Evolutionary conservation across 345 rosid genomes (phyloP), one percentile per base, ranked within the genome.

Genomic region (Microthlaspi erraticum): DNA sequence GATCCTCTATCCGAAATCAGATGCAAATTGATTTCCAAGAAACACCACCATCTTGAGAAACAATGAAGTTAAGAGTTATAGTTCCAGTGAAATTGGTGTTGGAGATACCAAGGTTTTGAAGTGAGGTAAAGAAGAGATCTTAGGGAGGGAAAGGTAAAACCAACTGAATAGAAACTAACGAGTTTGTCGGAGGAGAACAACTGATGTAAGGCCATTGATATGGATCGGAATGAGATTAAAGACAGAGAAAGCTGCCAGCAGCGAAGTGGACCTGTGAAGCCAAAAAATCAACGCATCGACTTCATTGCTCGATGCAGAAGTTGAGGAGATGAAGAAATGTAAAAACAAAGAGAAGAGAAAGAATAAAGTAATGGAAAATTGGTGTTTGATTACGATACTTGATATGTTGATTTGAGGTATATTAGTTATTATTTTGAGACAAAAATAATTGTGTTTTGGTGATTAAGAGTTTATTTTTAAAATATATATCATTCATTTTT

Each of bases 151-250:
- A 23, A 86, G 82, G 78, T 75, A 78, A 62, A 81, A 88, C 72
- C 60, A 93, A 70, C 61, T 79, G 78, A 53, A n/a, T n/a, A n/a
- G n/a, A n/a, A n/a, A n/a, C n/a, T n/a, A n/a, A n/a, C n/a, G n/a
- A n/a, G n/a, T n/a, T n/a, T n/a, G 44, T 79, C 51, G 3, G 78
- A 58, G 2, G 81, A 55, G 18, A 82, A 31, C 92, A 89, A 50
- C 77, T 82, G 19, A 89, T 82, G 80, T 81, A 77, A 42, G 88
- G 62, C 95, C 95, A 89, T 0, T 46, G 74, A 75, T 92, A 89
- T 41, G 95, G 92, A 74, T 85, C 77, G 7, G 86, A 54, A 60
- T 85, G 90, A 16, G 82, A 80, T 82, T 81, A 88, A 92, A 89
- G 31, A 44, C 57, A n/a, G 87, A 82, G 66, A 85, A 74, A 14